Percentiles rank a stretch among this genome's conserved stretches.
phyloP scores from a whole-genome alignment of 1,284 basidiomycete genomes.

The Ceratobasidium sp. region DNA sequence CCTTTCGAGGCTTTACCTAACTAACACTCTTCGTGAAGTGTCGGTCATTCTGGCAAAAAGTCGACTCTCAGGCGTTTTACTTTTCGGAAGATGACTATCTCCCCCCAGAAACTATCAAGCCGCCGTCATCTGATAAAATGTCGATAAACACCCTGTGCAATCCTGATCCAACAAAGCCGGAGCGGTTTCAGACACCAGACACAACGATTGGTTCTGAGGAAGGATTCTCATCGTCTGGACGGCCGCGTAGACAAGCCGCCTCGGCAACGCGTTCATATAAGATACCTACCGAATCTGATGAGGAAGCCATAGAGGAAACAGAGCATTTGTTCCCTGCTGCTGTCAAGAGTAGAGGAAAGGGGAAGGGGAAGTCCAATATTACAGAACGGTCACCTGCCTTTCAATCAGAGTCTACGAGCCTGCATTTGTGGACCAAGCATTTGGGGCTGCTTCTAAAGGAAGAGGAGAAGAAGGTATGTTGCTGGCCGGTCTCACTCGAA shows the following conservation, averaged over 20 bases:
- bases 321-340: background rate
- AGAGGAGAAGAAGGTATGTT: conserved; percentile 38
- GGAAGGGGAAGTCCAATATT: conserved; percentile 21
- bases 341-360: background rate
- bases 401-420: conserved; percentile 26
- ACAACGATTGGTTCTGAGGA: conserved; percentile 41
- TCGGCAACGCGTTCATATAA: conserved; percentile 28
- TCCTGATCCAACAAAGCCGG: conserved; percentile 54
- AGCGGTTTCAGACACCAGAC: conserved; percentile 41
- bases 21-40: background rate
- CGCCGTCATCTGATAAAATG: conserved; percentile 31
- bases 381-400: conserved; percentile 2
- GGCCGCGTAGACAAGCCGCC: conserved; percentile 29
- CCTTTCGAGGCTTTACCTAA: background rate
- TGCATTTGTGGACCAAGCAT: conserved; percentile 37
- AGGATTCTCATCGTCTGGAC: conserved; percentile 7
- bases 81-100: conserved; percentile 37
- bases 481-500: background rate
- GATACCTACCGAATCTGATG: conserved; percentile 32
- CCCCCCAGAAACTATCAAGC: conserved; percentile 25
- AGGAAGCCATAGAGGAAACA: conserved; percentile 16
- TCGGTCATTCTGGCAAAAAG: conserved; percentile 33
- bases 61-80: conserved; percentile 31
- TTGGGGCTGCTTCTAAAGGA: conserved; percentile 37
- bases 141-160: conserved; percentile 34